A percentile compares a stretch with the other conserved stretches of the same genome.
Evolutionary conservation across 2,329 filamentous ascomycete genomes (phyloP).

Genomic region (Penicillium sp.): DNA sequence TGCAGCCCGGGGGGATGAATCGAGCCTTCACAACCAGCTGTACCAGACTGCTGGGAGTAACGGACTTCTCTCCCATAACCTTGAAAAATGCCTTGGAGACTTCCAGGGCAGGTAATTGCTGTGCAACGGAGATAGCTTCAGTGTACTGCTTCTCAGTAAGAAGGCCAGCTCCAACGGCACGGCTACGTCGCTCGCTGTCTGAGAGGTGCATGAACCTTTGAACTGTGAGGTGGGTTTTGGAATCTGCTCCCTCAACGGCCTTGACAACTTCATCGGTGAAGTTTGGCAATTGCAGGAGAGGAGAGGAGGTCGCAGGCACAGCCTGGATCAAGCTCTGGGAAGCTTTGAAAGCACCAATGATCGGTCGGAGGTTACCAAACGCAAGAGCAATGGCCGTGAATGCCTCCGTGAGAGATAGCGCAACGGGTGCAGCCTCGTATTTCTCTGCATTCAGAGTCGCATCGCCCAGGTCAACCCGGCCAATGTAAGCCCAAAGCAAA

Average conservation of each 20-base stretch:
- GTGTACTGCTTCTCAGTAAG: constrained; percentile 76
- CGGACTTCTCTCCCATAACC: constrained; percentile 88
- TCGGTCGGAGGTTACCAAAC: constrained; percentile 78
- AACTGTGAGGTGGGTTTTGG: constrained; percentile 72
- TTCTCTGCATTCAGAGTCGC: constrained; percentile 77
- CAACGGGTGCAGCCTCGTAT: constrained; percentile 83
- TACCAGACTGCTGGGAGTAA: constrained; percentile 89
- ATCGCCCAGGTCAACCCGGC: constrained; percentile 82
- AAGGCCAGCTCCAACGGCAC: constrained; percentile 68
- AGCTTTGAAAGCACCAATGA: constrained; percentile 77
- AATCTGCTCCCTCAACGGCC: constrained; percentile 55
- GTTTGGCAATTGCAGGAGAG: constrained; percentile 87
- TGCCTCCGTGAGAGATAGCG: constrained; percentile 79
- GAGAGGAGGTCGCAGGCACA: constrained; percentile 76
- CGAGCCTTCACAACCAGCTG: constrained; percentile 94
- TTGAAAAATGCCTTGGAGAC: constrained; percentile 98
- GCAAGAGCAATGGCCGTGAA: constrained; percentile 85
- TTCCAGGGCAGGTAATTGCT: constrained; percentile 78
- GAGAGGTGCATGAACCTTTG: constrained; percentile 88
- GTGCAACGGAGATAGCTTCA: constrained; percentile 72
- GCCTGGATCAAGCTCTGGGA: constrained; percentile 91
- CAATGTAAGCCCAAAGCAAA: constrained; percentile 92
- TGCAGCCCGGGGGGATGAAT: constrained; percentile 82
- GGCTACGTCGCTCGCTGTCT: constrained; percentile 68
- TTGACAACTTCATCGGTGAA: constrained; percentile 65